Base-by-base conservation (phyloP, 2,329 filamentous ascomycete genomes). In the Sphaerulina musiva region DNA sequence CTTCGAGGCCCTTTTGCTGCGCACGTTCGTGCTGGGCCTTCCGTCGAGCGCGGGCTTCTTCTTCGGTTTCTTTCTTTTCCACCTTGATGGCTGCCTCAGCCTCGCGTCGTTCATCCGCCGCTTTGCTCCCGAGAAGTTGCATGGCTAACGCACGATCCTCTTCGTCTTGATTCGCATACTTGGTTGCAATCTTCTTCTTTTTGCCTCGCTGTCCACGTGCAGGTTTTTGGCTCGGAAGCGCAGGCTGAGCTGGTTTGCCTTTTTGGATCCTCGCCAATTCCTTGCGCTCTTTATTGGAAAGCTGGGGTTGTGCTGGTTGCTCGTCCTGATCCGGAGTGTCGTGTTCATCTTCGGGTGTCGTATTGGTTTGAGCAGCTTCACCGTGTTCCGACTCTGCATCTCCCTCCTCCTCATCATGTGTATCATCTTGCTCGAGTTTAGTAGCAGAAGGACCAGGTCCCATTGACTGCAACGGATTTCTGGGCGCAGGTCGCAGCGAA, bases 131-230 rank as follows among this genome's bases (percentile, higher is more conserved):
- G n/a, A 95, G 83, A n/a, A 97, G 79, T 23, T 84, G 80, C 71
- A 96, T 86, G 32, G 90, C 89, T 0, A 91, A 80, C 6, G 80
- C 81, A 10, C 90, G 88, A 66, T 98, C 93, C 71, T 95, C 92
- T 52, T 95, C 90, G 64, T 97, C 92, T 76, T 97, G 93, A 63
- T 95, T 77, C 44, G 87, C 92, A 73, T 98, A 98, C 69, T 95
- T 96, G 55, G 82, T 76, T 3, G 89, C 89, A 1, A 89, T 84
- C 70, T 93, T 95, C 76, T 95, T 95, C 42, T 85, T 84, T 69
- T 95, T 95, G 56, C 80, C 80, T 54, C 82, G 83, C 69, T 95
- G 89, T 31, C 90, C 89, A 54, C 91, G 84, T 53, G 57, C 59
- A 17, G 54, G 46, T 36, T 53, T 53, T n/a, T 59, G 50, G 55